Conservation (phyloP, 768 basidiomycete species). For the Sporobolomyces phaffii region DNA sequence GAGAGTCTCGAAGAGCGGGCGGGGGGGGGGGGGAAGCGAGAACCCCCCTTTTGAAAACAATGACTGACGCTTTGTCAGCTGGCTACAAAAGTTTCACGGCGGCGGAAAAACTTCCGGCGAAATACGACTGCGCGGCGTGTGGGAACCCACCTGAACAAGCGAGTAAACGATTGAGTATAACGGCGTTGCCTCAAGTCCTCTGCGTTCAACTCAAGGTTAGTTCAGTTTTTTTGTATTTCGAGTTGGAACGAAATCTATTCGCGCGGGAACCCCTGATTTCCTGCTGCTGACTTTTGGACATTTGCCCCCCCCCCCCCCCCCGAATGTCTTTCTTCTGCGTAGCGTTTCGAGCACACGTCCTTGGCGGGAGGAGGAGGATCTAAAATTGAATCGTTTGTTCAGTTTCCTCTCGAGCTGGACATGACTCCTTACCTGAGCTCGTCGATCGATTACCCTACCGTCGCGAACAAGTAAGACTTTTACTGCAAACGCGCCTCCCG, state of each 20-base stretch:
- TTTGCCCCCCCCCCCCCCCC: no score
- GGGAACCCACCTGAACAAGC: slow-evolving; percentile 65
- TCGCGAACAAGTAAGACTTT: slow-evolving; percentile 3
- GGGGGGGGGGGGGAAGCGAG: no score
- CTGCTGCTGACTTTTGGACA: no score
- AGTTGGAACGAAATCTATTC: no score
- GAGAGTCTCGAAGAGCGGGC: no score
- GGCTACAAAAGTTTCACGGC: slow-evolving; percentile 67
- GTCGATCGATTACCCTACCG: slow-evolving; percentile 28
- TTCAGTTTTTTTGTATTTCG: no score
- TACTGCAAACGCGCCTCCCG: no score
- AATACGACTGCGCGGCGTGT: slow-evolving; percentile 79
- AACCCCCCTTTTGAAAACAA: no score
- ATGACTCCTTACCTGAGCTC: slow-evolving; percentile 69
- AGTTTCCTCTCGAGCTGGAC: slow-evolving; percentile 74
- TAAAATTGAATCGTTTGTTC: slow-evolving; percentile 77
- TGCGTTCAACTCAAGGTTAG: slow-evolving; percentile 92
- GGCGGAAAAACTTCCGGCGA: slow-evolving; percentile 72
- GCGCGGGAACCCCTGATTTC: no score
- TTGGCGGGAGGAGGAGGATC: slow-evolving; percentile 57
- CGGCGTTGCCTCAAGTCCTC: slow-evolving; percentile 76
- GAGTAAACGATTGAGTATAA: slow-evolving; percentile 76
- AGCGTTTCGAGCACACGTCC: slow-evolving; percentile 85
- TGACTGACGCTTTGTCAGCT: no score
- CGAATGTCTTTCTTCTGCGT: no score